Conservation (phyloP, 2,329 filamentous ascomycete genomes). For the Rhynchosporium graminicola region DNA sequence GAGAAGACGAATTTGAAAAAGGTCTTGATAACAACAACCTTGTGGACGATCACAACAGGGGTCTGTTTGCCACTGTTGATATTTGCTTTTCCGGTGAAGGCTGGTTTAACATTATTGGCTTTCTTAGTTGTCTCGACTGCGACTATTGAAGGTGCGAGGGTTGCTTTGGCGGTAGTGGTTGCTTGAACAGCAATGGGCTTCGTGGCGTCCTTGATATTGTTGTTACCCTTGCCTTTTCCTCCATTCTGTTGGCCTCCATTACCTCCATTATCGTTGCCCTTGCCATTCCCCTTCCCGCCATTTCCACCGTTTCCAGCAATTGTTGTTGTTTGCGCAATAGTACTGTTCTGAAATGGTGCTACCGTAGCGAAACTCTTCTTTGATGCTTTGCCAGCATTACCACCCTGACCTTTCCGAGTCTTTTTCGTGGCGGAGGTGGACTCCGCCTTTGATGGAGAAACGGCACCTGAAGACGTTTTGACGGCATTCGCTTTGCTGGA, state of each 20-base stretch:
- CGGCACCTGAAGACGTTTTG: constrained; percentile 5
- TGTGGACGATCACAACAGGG: constrained; percentile 20
- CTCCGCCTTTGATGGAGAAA: background rate
- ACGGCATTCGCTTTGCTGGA: background rate
- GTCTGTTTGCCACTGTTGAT: background rate
- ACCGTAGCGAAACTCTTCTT: constrained; percentile 5
- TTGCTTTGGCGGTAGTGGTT: background rate
- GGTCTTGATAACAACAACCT: constrained; percentile 32
- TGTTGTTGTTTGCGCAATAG: constrained; percentile 11
- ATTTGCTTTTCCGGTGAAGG: constrained; percentile 5
- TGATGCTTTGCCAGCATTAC: constrained; percentile 15
- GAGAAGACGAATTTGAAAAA: constrained; percentile 33
- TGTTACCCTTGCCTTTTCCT: constrained; percentile 7
- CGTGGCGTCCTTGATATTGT: background rate
- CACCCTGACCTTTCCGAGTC: constrained; percentile 19
- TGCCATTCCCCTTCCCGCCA: background rate
- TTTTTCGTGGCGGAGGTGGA: constrained; percentile 16
- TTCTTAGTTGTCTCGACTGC: constrained; percentile 19
- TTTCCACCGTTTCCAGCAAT: constrained; percentile 11
- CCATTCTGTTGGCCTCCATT: constrained; percentile 3
- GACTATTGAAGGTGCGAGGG: constrained; percentile 2
- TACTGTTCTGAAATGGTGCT: constrained; percentile 5
- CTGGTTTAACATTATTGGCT: constrained; percentile 13
- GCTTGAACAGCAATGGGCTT: background rate
- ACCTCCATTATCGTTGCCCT: constrained; percentile 7